A percentile compares a stretch with the other conserved stretches of the same genome.
phyloP scores from a whole-genome alignment of 1,139 yeast species.

The Taphrina betulina region DNA sequence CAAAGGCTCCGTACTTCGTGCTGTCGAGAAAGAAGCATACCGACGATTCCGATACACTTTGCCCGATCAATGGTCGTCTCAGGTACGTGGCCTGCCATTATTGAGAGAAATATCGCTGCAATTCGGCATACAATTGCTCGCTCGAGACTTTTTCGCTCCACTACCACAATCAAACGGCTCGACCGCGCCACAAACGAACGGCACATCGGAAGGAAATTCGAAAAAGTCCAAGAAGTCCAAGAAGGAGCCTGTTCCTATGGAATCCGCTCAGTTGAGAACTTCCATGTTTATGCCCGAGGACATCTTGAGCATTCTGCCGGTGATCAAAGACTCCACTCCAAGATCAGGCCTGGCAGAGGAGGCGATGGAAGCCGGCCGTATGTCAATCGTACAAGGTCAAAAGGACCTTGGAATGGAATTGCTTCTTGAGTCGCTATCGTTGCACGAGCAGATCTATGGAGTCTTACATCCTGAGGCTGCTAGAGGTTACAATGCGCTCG shows the following conservation, averaged over 20 bases:
- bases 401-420: slow-evolving; percentile 47
- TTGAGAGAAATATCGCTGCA: slow-evolving; percentile 72
- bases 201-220: slow-evolving; percentile 42
- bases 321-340: slow-evolving; percentile 67
- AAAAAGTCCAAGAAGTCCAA: slow-evolving; percentile 49
- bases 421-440: slow-evolving; percentile 65
- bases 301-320: slow-evolving; percentile 67
- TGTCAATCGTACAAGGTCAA: slow-evolving; percentile 43
- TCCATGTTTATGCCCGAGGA: slow-evolving; percentile 58
- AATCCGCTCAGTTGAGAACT: slow-evolving; percentile 39
- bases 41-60: slow-evolving; percentile 59
- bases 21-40: slow-evolving; percentile 55
- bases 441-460: slow-evolving; percentile 84
- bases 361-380: slow-evolving; percentile 59
- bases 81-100: slow-evolving; percentile 51
- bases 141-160: slow-evolving; percentile 52
- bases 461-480: slow-evolving; percentile 77
- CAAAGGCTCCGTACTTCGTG: slow-evolving; percentile 49
- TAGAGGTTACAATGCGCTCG: slow-evolving; percentile 61
- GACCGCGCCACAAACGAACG: slow-evolving; percentile 45
- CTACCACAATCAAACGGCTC: slow-evolving; percentile 1
- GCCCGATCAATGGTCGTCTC: slow-evolving; percentile 52
- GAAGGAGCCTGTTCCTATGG: slow-evolving; percentile 44
- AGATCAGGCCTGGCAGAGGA: slow-evolving; percentile 72
- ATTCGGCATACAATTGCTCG: slow-evolving; percentile 83